Base-by-base conservation (phyloP, 1,284 basidiomycete genomes). In the Cutaneotrichosporon cavernicola region DNA sequence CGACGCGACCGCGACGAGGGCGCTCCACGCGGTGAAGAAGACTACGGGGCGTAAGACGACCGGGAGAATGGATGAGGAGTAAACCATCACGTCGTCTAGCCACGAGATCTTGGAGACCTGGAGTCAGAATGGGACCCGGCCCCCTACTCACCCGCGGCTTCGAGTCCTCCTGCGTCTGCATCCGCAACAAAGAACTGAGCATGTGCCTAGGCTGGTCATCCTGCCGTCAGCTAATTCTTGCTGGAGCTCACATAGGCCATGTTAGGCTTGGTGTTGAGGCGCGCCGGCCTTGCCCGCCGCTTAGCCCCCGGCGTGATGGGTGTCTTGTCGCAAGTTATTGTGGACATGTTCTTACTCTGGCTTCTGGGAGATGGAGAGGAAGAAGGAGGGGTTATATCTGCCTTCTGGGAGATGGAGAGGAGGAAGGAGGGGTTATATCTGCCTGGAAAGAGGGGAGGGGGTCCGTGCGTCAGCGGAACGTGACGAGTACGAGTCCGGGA, bases 21-120 rank as follows among this genome's bases (percentile, higher is more conserved):
- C 73, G 2, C 92, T 86, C 70, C 90, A 92, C 14, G 91, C 63
- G 0, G 91, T 92, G 51, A 94, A 87, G 6, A 89, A 91, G 34
- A 91, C 74, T 16, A 96, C 90, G 21, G 91, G 91, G 1, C 77
- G 76, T 10, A 81, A 49, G 49, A 62, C 76, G 22, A 75, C 74
- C 2, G 91, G 90, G 58, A 89, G 76, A 69, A 91, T 63, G 75
- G 76, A 71, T 31, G 72, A 70, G 31, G 73, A 87, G 69, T 92
- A 68, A 32, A 91, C 86, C 53, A 93, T 83, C 32, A 93, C 90
- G 78, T 95, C 92, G 11, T 90, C 89, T 26, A 94, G 81, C 90
- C 92, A 95, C 40, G 90, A 91, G 75, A 92, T 92, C 88, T 92
- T 75, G 26, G 71, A 68, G 40, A 70, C 69, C 72, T 79, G 57